phyloP scores from a whole-genome alignment of 2,329 filamentous ascomycete species.

The Aspergillus novoparasiticus region DNA sequence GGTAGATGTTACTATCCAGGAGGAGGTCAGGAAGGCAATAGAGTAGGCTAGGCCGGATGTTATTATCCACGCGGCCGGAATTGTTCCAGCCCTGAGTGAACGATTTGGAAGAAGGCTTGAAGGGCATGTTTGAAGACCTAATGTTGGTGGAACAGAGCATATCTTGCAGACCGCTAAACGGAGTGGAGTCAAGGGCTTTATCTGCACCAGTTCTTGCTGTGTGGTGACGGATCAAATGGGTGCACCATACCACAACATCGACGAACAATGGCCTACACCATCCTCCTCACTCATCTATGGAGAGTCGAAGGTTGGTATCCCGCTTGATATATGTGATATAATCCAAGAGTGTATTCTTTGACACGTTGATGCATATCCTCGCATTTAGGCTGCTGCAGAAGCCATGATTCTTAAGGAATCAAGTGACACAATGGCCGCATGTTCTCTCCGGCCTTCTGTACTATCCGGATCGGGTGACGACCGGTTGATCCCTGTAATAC shows the following conservation, averaged over 20 bases:
- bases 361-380: slow-evolving; percentile 17
- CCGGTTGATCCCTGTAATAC: slow-evolving; percentile 45
- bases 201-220: slow-evolving; percentile 61
- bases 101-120: slow-evolving; percentile 40
- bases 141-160: slow-evolving; percentile 58
- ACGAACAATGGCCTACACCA: slow-evolving; percentile 44
- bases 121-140: slow-evolving; percentile 51
- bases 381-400: slow-evolving; percentile 44
- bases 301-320: slow-evolving; percentile 41
- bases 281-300: slow-evolving; percentile 45
- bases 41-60: slow-evolving; percentile 47
- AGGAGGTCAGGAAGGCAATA: slow-evolving; percentile 39
- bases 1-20: slow-evolving; percentile 37
- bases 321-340: background rate
- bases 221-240: slow-evolving; percentile 55
- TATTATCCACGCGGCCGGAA: slow-evolving; percentile 58
- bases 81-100: slow-evolving; percentile 44
- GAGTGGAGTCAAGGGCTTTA: slow-evolving; percentile 51
- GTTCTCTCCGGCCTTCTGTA: slow-evolving; percentile 47
- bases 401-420: slow-evolving; percentile 43
- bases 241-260: slow-evolving; percentile 39
- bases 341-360: slow-evolving; percentile 3
- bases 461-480: slow-evolving; percentile 48
- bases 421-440: slow-evolving; percentile 37
- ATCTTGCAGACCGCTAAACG: slow-evolving; percentile 51